These are phyloP conservation scores for Prunus yedoensis DNA, from an alignment of 331 rosid genomes.

Conservation along the genomic window DNA sequence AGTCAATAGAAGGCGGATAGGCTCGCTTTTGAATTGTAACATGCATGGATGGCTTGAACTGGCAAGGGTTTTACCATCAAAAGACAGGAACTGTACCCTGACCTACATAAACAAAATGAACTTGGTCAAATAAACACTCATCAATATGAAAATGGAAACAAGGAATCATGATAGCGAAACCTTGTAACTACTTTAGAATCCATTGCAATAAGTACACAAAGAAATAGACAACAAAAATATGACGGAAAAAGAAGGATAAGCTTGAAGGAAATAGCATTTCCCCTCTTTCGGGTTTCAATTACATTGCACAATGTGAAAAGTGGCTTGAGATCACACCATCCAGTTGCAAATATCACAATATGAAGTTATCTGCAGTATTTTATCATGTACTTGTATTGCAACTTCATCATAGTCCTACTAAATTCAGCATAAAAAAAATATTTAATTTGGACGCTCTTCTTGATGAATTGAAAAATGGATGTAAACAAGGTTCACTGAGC, in stretches of 20 bases:
- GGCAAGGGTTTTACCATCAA: constrained; percentile 59
- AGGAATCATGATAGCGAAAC: background rate
- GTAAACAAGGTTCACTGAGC: background rate
- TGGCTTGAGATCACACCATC: background rate
- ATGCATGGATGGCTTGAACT: constrained; percentile 75
- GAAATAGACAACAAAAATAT: background rate
- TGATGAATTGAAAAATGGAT: background rate
- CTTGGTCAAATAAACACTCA: constrained; percentile 1
- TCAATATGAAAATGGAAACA: constrained; percentile 15
- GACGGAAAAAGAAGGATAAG: background rate
- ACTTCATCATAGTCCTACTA: background rate
- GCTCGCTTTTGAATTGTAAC: constrained; percentile 72
- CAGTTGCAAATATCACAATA: background rate
- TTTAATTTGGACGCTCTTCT: background rate
- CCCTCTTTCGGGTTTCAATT: background rate
- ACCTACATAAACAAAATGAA: constrained; percentile 41
- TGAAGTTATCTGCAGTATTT: background rate
- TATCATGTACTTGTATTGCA: background rate
- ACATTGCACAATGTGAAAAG: background rate
- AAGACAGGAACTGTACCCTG: constrained; percentile 57
- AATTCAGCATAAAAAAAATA: background rate
- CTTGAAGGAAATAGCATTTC: background rate
- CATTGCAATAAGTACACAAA: background rate
- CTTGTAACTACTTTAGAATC: background rate
- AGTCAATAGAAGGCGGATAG: constrained; percentile 61